phyloP scores from a whole-genome alignment of 306 rosid species.

The Fagus crenata region DNA sequence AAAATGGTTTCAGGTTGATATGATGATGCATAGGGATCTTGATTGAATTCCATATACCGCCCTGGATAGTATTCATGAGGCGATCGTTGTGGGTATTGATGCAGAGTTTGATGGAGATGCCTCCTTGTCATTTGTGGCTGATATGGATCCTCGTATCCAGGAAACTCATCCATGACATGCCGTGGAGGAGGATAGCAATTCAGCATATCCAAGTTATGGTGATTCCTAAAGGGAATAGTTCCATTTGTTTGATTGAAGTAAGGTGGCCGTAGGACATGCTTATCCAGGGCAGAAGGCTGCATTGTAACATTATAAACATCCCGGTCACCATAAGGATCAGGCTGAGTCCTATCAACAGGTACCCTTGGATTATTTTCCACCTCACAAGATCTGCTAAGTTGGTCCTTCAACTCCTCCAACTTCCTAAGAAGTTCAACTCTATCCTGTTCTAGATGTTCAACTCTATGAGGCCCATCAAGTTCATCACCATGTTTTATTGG shows the following conservation, averaged over 20 bases:
- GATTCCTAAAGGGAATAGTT: constrained; percentile 22
- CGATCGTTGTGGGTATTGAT: constrained; percentile 26
- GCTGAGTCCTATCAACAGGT: constrained; percentile 33
- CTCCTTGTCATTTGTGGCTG: constrained; percentile 30
- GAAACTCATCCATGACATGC: constrained; percentile 28
- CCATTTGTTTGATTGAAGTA: constrained; percentile 18
- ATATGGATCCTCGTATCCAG: constrained; percentile 34
- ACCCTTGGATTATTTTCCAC: constrained; percentile 36
- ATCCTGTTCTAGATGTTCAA: constrained; percentile 30
- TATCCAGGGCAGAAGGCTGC: constrained; percentile 32
- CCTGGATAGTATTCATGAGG: constrained; percentile 29
- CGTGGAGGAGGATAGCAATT: constrained; percentile 34
- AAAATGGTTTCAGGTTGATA: constrained; percentile 23
- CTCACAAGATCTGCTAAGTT: constrained; percentile 35
- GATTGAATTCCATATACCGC: constrained; percentile 17
- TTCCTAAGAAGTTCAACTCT: constrained; percentile 42
- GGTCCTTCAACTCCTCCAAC: constrained; percentile 50
- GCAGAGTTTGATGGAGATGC: constrained; percentile 25
- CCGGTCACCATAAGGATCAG: constrained; percentile 28
- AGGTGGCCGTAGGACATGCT: constrained; percentile 26
- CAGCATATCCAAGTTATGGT: constrained; percentile 29
- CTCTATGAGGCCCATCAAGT: constrained; percentile 2
- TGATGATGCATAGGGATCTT: constrained; percentile 23
- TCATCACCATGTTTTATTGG: constrained; percentile 13
- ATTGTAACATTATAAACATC: constrained; percentile 24